Evolutionary conservation across 2,329 filamentous ascomycete genomes (phyloP).

Genomic region (Ophiostoma perfectum): DNA sequence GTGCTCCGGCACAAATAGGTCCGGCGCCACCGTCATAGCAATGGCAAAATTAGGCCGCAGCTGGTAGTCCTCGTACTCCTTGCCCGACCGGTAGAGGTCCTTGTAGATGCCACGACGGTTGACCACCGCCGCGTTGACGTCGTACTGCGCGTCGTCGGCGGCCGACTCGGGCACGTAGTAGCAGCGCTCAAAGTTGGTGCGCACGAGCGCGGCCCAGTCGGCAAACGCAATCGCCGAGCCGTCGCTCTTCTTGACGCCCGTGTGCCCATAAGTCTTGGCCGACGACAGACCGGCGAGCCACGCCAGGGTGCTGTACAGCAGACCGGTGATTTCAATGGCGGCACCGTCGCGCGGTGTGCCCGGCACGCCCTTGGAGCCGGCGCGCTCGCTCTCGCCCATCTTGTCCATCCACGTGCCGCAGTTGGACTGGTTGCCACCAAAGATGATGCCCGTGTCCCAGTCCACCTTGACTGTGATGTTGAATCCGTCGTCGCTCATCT

Average conservation of each 20-base stretch:
- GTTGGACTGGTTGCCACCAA: conserved; percentile 89
- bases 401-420: conserved; percentile 99
- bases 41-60: conserved; percentile 91
- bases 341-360: conserved; percentile 96
- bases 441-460: conserved; percentile 85
- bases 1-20: conserved; percentile 73
- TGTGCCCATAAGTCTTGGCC: conserved; percentile 65
- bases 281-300: conserved; percentile 70
- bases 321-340: conserved; percentile 88
- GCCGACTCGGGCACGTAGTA: conserved; percentile 75
- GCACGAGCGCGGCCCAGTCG: conserved; percentile 75
- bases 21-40: conserved; percentile 88
- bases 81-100: conserved; percentile 87
- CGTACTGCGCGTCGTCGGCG: conserved; percentile 68
- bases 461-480: conserved; percentile 87
- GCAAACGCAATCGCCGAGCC: conserved; percentile 60
- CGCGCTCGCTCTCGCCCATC: conserved; percentile 95
- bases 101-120: conserved; percentile 97
- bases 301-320: conserved; percentile 79
- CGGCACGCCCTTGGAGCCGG: conserved; percentile 85
- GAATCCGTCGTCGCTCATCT: conserved; percentile 92
- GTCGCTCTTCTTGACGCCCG: conserved; percentile 62
- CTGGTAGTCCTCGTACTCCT: conserved; percentile 97
- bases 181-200: conserved; percentile 81
- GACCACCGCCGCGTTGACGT: conserved; percentile 71